Percentiles rank a stretch among this genome's conserved stretches.
These are phyloP conservation scores for Erythrophleum ivorense DNA, from an alignment of 331 rosid species.

Conservation along the genomic window DNA sequence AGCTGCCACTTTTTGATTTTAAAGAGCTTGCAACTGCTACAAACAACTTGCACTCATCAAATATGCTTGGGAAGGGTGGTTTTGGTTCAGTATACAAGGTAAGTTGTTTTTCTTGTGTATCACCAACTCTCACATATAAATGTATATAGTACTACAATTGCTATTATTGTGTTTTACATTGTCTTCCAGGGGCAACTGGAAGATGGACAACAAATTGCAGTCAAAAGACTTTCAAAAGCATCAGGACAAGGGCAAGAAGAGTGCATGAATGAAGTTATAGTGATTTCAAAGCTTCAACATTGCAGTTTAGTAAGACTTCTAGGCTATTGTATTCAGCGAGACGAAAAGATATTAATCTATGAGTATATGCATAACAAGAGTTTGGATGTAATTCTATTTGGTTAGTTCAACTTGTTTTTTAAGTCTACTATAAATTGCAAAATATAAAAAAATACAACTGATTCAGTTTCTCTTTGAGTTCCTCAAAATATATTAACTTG, in stretches of 20 bases:
- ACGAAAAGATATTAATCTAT: not conserved
- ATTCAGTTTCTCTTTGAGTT: not conserved
- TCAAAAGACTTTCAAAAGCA: not conserved
- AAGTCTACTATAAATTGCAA: too few relatives aligned
- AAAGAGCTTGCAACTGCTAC: not conserved
- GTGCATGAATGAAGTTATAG: conserved; percentile 41
- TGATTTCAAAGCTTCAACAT: conserved; percentile 45
- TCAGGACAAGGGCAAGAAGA: conserved; percentile 20
- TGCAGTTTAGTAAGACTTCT: conserved; percentile 34
- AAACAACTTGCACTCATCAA: not conserved
- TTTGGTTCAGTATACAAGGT: not conserved
- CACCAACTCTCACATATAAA: not conserved
- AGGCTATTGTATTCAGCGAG: not conserved
- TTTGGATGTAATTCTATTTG: not conserved
- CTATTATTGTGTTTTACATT: not conserved
- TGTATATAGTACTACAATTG: not conserved
- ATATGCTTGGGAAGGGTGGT: not conserved
- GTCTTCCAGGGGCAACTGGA: not conserved
- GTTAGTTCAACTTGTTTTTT: not conserved
- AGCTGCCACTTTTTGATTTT: not conserved
- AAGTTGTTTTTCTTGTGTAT: not conserved
- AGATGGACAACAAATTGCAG: not conserved
- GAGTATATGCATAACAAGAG: not conserved
- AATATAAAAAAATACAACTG: too few relatives aligned
- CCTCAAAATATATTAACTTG: not conserved